These are phyloP conservation scores for Juncus effusus DNA, from an alignment of 176 grass and related monocot genomes.

Conservation along the genomic window DNA sequence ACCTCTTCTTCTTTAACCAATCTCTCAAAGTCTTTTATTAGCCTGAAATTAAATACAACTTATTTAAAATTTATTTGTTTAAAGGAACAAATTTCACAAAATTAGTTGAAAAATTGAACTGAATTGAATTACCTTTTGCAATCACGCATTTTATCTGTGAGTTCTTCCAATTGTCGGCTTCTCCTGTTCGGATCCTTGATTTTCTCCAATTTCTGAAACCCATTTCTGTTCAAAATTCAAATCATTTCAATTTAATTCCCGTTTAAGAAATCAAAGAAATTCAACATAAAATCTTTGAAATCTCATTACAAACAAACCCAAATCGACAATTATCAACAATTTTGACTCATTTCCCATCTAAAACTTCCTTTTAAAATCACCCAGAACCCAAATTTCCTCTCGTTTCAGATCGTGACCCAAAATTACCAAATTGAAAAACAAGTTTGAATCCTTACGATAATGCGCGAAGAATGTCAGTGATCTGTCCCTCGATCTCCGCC, in stretches of 20 bases:
- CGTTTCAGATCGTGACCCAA: background rate
- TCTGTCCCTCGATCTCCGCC: constrained; percentile 81
- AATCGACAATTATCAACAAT: constrained; percentile 4
- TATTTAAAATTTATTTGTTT: background rate
- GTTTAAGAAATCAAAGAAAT: too few relatives aligned
- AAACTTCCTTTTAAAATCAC: background rate
- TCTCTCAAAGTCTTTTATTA: constrained; percentile 95
- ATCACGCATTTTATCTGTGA: constrained; percentile 91
- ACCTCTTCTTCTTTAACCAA: constrained; percentile 56
- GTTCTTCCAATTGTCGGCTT: constrained; percentile 83
- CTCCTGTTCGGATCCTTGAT: constrained; percentile 86
- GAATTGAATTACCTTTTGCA: constrained; percentile 69
- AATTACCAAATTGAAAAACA: background rate
- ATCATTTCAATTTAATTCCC: background rate
- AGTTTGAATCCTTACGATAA: constrained; percentile 65
- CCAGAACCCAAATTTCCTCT: background rate
- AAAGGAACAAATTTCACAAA: constrained; percentile 10
- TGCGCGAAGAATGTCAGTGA: constrained; percentile 77
- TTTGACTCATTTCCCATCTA: background rate
- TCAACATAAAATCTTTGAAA: too few relatives aligned
- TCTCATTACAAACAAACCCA: too few relatives aligned
- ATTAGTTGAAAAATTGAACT: background rate
- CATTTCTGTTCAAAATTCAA: constrained; percentile 58
- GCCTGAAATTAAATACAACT: constrained; percentile 39
- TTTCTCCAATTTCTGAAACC: constrained; percentile 95